Percentiles rank a stretch among this genome's conserved stretches.
Conservation (phyloP, 1,139 yeast species). For the Yamadazyma membranifaciens region DNA sequence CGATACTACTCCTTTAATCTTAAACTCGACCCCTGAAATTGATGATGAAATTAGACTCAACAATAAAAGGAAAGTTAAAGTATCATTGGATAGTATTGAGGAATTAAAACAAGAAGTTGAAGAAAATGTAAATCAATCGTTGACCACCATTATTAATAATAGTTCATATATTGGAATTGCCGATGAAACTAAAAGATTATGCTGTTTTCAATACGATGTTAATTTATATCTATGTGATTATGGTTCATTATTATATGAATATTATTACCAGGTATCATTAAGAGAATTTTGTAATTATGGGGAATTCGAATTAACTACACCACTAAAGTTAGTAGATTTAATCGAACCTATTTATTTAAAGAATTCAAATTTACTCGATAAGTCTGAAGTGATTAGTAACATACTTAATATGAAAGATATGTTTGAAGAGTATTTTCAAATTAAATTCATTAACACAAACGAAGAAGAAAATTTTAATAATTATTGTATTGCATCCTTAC, state of each 20-base stretch:
- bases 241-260: slow-evolving; percentile 62
- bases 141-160: slow-evolving; percentile 69
- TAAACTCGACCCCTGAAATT: background rate
- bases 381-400: slow-evolving; percentile 19
- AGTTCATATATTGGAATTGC: slow-evolving; percentile 81
- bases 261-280: slow-evolving; percentile 79
- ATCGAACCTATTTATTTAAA: slow-evolving; percentile 25
- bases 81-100: slow-evolving; percentile 59
- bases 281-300: slow-evolving; percentile 86
- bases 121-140: slow-evolving; percentile 41
- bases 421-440: slow-evolving; percentile 76
- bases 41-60: slow-evolving; percentile 6
- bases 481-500: slow-evolving; percentile 50
- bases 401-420: slow-evolving; percentile 62
- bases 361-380: slow-evolving; percentile 15
- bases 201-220: slow-evolving; percentile 82
- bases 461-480: slow-evolving; percentile 21
- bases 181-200: slow-evolving; percentile 65
- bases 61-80: slow-evolving; percentile 23
- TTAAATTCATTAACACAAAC: slow-evolving; percentile 29
- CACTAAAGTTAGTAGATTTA: slow-evolving; percentile 30
- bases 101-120: slow-evolving; percentile 54
- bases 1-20: background rate
- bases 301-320: slow-evolving; percentile 42
- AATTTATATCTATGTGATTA: slow-evolving; percentile 78